Conservation (phyloP, 2,329 filamentous ascomycete species). For the Diaporthe helianthi region DNA sequence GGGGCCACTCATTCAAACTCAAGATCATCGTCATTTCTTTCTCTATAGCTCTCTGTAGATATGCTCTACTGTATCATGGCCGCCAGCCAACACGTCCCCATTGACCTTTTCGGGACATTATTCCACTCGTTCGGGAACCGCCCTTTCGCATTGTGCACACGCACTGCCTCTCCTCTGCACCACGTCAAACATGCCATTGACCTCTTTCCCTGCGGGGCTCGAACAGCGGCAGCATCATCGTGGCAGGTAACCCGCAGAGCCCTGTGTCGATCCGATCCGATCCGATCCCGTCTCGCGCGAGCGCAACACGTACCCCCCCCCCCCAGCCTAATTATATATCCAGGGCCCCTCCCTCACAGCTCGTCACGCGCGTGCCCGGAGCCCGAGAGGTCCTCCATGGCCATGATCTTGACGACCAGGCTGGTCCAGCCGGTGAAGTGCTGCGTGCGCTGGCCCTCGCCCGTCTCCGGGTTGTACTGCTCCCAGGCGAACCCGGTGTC, state of each 20-base stretch:
- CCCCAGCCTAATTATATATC: too few species aligned
- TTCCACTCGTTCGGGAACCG: too few species aligned
- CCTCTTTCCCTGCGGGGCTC: too few species aligned
- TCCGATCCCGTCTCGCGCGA: too few species aligned
- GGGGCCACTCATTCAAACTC: neutral
- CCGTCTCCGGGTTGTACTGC: constrained; percentile 95
- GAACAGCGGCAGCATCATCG: neutral
- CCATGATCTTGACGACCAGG: constrained; percentile 96
- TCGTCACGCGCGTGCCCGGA: constrained; percentile 52
- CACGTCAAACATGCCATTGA: neutral
- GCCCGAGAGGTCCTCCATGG: constrained; percentile 75
- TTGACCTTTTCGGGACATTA: too few species aligned
- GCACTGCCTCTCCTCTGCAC: neutral
- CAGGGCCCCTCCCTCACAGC: constrained; percentile 51
- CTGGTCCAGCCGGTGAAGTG: constrained; percentile 99
- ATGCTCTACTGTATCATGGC: neutral
- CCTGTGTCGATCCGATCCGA: too few species aligned
- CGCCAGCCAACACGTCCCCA: too few species aligned
- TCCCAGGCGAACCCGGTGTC: constrained; percentile 98
- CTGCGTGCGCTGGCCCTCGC: constrained; percentile 91
- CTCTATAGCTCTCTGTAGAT: constrained; percentile 13
- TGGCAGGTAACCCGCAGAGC: neutral
- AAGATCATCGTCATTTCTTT: neutral
- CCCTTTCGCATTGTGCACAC: too few species aligned
- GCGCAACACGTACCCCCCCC: too few species aligned